Percentiles rank a stretch among this genome's conserved stretches.
phyloP scores from a whole-genome alignment of 2,329 filamentous ascomycete species.

The Aspergillus transmontanensis region DNA sequence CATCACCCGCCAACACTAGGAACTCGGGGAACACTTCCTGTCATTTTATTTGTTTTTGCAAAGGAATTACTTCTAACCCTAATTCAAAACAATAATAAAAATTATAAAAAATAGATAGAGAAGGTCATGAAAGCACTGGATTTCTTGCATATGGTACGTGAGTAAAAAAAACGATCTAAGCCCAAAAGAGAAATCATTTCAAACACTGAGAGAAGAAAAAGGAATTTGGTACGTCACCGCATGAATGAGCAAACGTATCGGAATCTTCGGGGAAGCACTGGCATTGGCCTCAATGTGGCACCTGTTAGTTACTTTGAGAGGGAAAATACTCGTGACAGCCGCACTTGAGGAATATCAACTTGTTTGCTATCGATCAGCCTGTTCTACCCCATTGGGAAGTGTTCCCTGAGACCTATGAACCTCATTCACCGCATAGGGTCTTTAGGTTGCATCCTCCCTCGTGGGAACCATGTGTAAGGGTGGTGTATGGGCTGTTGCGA shows the following conservation, averaged over 20 bases:
- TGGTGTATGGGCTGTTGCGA: not conserved
- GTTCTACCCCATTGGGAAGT: not conserved
- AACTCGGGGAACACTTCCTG: constrained; percentile 7
- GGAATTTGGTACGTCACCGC: not conserved
- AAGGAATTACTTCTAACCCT: not conserved
- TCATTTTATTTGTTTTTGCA: not conserved
- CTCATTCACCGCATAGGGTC: too few relatives aligned
- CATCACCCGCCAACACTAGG: constrained; percentile 11
- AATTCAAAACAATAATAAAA: not conserved
- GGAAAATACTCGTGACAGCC: not conserved
- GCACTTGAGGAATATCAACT: not conserved
- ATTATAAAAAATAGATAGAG: constrained; percentile 1
- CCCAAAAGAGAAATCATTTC: not conserved
- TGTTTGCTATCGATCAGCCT: not conserved
- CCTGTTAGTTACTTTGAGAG: not conserved
- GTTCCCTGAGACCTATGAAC: not conserved
- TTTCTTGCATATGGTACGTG: not conserved
- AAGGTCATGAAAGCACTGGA: not conserved
- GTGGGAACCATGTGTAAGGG: constrained; percentile 2
- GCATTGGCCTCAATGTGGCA: constrained; percentile 9
- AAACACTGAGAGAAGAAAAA: not conserved
- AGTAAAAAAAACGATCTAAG: not conserved
- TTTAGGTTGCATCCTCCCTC: constrained; percentile 3
- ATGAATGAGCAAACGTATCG: constrained; percentile 3
- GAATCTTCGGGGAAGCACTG: constrained; percentile 9